These are phyloP conservation scores for Fulvia fulva DNA, from an alignment of 2,329 filamentous ascomycete genomes.

Conservation along the genomic window DNA sequence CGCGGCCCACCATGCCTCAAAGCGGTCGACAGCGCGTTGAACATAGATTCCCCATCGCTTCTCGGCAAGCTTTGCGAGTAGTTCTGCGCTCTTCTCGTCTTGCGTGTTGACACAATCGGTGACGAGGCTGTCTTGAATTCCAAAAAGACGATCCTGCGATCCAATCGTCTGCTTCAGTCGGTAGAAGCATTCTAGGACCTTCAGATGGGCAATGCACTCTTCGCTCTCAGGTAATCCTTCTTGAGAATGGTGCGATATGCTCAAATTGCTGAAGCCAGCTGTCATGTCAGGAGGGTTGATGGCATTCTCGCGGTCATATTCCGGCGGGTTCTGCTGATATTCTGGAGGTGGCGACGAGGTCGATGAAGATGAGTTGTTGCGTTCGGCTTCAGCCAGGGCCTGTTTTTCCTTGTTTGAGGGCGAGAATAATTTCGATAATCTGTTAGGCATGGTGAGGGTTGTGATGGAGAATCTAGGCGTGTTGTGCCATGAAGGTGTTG, in stretches of 20 bases:
- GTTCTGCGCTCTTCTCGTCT: slow-evolving; percentile 28
- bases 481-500: background rate
- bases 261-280: slow-evolving; percentile 28
- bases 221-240: slow-evolving; percentile 43
- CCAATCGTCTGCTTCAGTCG: slow-evolving; percentile 64
- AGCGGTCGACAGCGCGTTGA: slow-evolving; percentile 64
- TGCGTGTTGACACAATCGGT: slow-evolving; percentile 26
- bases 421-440: slow-evolving; percentile 28
- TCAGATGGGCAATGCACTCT: slow-evolving; percentile 68
- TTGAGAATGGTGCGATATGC: slow-evolving; percentile 28
- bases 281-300: slow-evolving; percentile 27
- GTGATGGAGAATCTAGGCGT: background rate
- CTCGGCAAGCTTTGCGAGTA: slow-evolving; percentile 57
- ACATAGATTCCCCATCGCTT: slow-evolving; percentile 72
- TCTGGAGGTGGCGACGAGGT: slow-evolving; percentile 21
- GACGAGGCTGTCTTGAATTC: slow-evolving; percentile 44
- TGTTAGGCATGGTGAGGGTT: slow-evolving; percentile 23
- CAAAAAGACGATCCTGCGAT: slow-evolving; percentile 64
- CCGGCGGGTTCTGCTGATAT: slow-evolving; percentile 19
- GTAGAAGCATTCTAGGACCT: slow-evolving; percentile 65
- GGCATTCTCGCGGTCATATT: slow-evolving; percentile 23
- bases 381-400: slow-evolving; percentile 25
- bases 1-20: slow-evolving; percentile 60
- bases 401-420: slow-evolving; percentile 29
- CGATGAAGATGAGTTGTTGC: slow-evolving; percentile 11